These are phyloP conservation scores for Seiridium unicorne DNA, from an alignment of 2,329 filamentous ascomycete species.

Conservation along the genomic window DNA sequence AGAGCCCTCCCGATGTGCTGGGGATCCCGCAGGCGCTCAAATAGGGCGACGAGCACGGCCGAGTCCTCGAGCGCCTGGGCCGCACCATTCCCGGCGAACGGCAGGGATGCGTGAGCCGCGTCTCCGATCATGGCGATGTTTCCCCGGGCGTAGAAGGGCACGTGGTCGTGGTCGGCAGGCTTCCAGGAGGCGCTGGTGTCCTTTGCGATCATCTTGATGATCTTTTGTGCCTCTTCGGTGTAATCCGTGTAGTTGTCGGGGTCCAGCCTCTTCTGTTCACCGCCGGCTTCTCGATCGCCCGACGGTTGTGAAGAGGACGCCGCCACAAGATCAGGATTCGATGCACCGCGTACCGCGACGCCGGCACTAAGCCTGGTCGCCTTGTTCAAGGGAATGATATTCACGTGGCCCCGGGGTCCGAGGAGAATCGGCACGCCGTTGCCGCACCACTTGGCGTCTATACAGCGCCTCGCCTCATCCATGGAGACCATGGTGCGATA, in stretches of 20 bases:
- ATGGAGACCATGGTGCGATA: constrained; percentile 26
- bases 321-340: neutral
- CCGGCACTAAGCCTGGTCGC: constrained; percentile 30
- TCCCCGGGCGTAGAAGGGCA: constrained; percentile 24
- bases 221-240: constrained; percentile 27
- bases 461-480: constrained; percentile 21
- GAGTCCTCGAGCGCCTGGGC: constrained; percentile 37
- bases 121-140: constrained; percentile 30
- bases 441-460: constrained; percentile 26
- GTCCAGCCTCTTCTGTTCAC: constrained; percentile 18
- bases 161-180: constrained; percentile 31
- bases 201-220: constrained; percentile 26
- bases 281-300: constrained; percentile 2
- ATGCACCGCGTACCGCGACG: constrained; percentile 27
- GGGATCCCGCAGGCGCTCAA: constrained; percentile 14
- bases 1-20: constrained; percentile 20
- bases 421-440: constrained; percentile 29
- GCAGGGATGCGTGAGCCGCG: constrained; percentile 31
- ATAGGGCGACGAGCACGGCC: constrained; percentile 24
- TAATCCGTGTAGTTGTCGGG: constrained; percentile 26
- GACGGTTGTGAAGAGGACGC: neutral
- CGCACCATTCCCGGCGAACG: constrained; percentile 33
- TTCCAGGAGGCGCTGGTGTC: constrained; percentile 30
- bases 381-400: constrained; percentile 31
- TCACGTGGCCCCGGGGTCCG: constrained; percentile 29